phyloP scores from a whole-genome alignment of 805 yeast genomes.

The Candida sakaeoensis region DNA sequence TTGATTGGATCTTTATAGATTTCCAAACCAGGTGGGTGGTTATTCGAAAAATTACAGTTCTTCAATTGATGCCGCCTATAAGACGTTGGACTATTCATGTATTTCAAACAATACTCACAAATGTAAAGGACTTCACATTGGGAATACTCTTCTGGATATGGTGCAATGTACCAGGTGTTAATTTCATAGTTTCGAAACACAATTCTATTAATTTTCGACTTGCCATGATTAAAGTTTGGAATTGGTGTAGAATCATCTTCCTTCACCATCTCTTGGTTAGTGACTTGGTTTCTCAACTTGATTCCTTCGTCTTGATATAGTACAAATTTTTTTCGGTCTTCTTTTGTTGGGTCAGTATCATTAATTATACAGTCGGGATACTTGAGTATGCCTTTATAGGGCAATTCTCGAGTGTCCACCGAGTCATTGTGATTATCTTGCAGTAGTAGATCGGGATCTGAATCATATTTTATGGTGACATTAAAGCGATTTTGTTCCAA shows the following conservation, averaged over 20 bases:
- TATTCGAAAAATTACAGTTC: conserved; percentile 50
- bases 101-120: conserved; percentile 83
- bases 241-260: conserved; percentile 8
- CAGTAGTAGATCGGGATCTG: not conserved
- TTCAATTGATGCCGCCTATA: conserved; percentile 69
- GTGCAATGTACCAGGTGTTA: conserved; percentile 89
- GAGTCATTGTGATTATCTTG: not conserved
- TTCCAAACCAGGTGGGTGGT: conserved; percentile 61
- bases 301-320: conserved; percentile 38
- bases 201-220: conserved; percentile 51
- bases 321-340: conserved; percentile 50
- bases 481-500: not conserved
- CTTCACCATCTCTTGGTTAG: not conserved
- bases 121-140: conserved; percentile 59
- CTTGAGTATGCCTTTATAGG: conserved; percentile 62
- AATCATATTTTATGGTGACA: conserved; percentile 4
- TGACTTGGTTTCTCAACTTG: conserved; percentile 17
- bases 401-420: conserved; percentile 40
- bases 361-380: conserved; percentile 58
- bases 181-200: conserved; percentile 73
- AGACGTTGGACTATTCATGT: conserved; percentile 65
- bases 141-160: conserved; percentile 85
- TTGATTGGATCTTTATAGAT: conserved; percentile 33
- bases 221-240: conserved; percentile 8
- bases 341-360: conserved; percentile 54